Percentiles rank a stretch among this genome's conserved stretches.
Evolutionary conservation across 2,329 filamentous ascomycete genomes (phyloP).

Genomic region (Calycina herbarum): DNA sequence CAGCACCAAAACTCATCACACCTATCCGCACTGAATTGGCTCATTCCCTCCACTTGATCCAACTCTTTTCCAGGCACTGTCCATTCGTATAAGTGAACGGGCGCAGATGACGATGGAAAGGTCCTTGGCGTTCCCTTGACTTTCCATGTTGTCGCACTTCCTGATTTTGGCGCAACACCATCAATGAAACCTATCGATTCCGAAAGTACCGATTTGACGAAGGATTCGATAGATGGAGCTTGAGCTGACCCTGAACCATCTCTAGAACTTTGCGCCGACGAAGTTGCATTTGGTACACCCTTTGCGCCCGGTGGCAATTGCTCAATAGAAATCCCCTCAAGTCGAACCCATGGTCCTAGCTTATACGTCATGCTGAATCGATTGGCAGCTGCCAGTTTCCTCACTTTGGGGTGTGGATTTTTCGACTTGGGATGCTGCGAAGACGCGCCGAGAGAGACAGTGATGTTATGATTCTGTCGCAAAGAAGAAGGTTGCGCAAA

Average conservation of each 20-base stretch:
- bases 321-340: conserved; percentile 51
- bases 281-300: conserved; percentile 23
- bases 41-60: conserved; percentile 39
- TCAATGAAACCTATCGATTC: conserved; percentile 62
- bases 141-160: conserved; percentile 47
- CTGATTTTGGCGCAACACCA: conserved; percentile 48
- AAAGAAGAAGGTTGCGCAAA: conserved; percentile 10
- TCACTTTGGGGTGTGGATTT: not conserved
- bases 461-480: not conserved
- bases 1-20: conserved; percentile 62
- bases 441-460: not conserved
- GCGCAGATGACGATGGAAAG: conserved; percentile 49
- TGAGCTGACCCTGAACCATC: conserved; percentile 17
- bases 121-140: conserved; percentile 48
- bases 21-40: conserved; percentile 33
- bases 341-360: conserved; percentile 52
- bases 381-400: not conserved
- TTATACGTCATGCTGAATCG: conserved; percentile 10
- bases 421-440: not conserved
- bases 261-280: conserved; percentile 7
- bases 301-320: conserved; percentile 47
- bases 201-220: conserved; percentile 54
- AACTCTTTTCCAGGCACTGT: conserved; percentile 48
- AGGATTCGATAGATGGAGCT: conserved; percentile 42
- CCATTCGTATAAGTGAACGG: conserved; percentile 55